phyloP scores from a whole-genome alignment of 345 rosid genomes.

The Iberis pinnata region DNA sequence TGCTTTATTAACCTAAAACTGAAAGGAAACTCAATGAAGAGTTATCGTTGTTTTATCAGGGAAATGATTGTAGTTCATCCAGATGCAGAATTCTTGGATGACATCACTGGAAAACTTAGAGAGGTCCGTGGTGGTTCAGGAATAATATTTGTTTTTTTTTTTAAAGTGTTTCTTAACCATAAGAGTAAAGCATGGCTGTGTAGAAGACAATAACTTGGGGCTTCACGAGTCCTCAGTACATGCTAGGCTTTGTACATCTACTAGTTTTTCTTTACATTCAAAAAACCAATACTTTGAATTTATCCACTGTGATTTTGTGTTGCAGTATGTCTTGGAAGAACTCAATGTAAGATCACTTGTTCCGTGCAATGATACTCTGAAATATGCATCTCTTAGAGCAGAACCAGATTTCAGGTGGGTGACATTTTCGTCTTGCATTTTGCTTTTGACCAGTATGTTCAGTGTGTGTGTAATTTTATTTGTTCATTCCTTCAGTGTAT shows the following conservation, averaged over 20 bases:
- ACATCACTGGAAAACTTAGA: slow-evolving; percentile 80
- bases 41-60: slow-evolving; percentile 36
- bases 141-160: no score
- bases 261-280: not conserved
- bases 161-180: no score
- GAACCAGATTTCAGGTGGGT: slow-evolving; percentile 96
- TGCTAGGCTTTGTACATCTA: slow-evolving; percentile 8
- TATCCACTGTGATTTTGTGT: slow-evolving; percentile 19
- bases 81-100: slow-evolving; percentile 78
- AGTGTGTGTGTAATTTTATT: slow-evolving; percentile 17
- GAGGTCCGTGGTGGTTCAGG: slow-evolving; percentile 48
- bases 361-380: slow-evolving; percentile 72
- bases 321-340: slow-evolving; percentile 89
- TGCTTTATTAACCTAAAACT: slow-evolving; percentile 1
- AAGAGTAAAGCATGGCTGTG: not conserved
- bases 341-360: slow-evolving; percentile 76
- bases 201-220: not conserved
- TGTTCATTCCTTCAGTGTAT: slow-evolving; percentile 37
- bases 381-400: slow-evolving; percentile 80
- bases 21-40: not conserved
- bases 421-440: not conserved
- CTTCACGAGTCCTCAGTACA: not conserved
- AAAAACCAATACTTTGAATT: not conserved
- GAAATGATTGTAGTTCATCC: slow-evolving; percentile 92
- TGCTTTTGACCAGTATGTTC: not conserved